Percentiles rank a stretch among this genome's conserved stretches.
These are phyloP conservation scores for Candida tallmaniae DNA, from an alignment of 805 yeast genomes.

Conservation along the genomic window DNA sequence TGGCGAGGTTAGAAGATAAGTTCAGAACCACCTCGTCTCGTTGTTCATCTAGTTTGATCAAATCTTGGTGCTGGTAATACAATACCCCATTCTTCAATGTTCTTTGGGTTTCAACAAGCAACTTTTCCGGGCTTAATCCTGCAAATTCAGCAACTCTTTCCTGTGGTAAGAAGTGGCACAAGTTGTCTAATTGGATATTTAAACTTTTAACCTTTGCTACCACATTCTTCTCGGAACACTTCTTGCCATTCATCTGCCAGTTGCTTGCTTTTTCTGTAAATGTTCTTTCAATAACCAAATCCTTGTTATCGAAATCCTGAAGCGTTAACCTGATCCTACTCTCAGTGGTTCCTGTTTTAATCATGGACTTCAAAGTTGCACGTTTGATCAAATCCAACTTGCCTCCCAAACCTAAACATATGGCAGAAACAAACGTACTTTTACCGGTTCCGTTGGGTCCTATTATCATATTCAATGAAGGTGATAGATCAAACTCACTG, in stretches of 20 bases:
- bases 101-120: slow-evolving; percentile 73
- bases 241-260: slow-evolving; percentile 47
- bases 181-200: slow-evolving; percentile 83
- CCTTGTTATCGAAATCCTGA: slow-evolving; percentile 31
- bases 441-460: slow-evolving; percentile 98
- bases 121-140: slow-evolving; percentile 65
- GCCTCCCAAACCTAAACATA: slow-evolving; percentile 86
- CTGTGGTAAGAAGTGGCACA: slow-evolving; percentile 93
- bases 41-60: slow-evolving; percentile 48
- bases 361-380: slow-evolving; percentile 62
- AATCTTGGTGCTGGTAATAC: slow-evolving; percentile 48
- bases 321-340: slow-evolving; percentile 46
- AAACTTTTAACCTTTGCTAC: slow-evolving; percentile 41
- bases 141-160: slow-evolving; percentile 94
- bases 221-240: slow-evolving; percentile 42
- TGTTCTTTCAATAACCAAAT: slow-evolving; percentile 41
- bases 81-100: slow-evolving; percentile 67
- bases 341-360: slow-evolving; percentile 60
- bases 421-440: slow-evolving; percentile 87
- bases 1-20: slow-evolving; percentile 23
- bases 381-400: slow-evolving; percentile 67
- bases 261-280: slow-evolving; percentile 44
- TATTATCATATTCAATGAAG: slow-evolving; percentile 82
- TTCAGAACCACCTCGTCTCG: slow-evolving; percentile 23
- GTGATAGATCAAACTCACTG: slow-evolving; percentile 73